Conservation (phyloP, 2,329 filamentous ascomycete genomes). For the Cladophialophora bantiana region DNA sequence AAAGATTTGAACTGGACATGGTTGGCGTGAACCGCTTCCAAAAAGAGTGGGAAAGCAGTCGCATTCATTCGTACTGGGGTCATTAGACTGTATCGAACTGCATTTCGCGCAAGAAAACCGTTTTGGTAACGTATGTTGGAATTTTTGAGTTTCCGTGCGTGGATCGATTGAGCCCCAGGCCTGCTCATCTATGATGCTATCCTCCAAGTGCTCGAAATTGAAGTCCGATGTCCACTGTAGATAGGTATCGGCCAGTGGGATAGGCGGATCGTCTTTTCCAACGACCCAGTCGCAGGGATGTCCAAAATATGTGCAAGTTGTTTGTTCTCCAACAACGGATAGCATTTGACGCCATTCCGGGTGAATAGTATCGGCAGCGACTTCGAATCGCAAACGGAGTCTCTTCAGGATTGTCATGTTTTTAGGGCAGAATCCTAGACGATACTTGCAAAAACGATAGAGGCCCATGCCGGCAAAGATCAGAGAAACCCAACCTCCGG, state of each 20-base stretch:
- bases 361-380: conserved; percentile 61
- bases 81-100: conserved; percentile 55
- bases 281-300: conserved; percentile 63
- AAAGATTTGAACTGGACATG: conserved; percentile 60
- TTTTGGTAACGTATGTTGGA: conserved; percentile 6
- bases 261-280: conserved; percentile 52
- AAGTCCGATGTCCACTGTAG: conserved; percentile 57
- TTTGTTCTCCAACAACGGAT: conserved; percentile 55
- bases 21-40: conserved; percentile 50
- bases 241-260: conserved; percentile 58
- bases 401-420: conserved; percentile 57
- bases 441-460: conserved; percentile 67
- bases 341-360: conserved; percentile 60
- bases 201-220: conserved; percentile 54
- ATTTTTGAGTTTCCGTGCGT: background rate
- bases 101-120: conserved; percentile 4
- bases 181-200: conserved; percentile 19
- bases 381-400: conserved; percentile 59
- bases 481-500: conserved; percentile 63
- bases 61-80: conserved; percentile 58
- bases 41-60: conserved; percentile 63
- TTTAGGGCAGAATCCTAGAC: conserved; percentile 61
- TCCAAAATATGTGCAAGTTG: conserved; percentile 52
- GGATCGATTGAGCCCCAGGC: conserved; percentile 24
- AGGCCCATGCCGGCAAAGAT: conserved; percentile 66